Evolutionary conservation across 176 grass and related monocot genomes (phyloP).

Genomic region (Cocos nucifera): DNA sequence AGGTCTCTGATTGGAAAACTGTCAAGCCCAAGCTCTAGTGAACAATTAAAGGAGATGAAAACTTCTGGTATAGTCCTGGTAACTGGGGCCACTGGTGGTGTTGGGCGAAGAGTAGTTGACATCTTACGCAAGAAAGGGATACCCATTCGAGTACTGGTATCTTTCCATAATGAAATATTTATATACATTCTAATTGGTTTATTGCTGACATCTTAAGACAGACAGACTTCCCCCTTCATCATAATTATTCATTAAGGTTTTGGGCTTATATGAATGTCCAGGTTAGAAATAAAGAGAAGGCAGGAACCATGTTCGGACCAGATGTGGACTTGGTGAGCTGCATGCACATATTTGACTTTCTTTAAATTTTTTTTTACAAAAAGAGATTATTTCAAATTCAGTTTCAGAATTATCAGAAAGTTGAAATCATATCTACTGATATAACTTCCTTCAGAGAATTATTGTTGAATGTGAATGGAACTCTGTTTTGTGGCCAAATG

Average conservation of each 20-base stretch:
- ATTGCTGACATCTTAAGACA: too few relatives aligned
- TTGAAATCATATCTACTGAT: too few relatives aligned
- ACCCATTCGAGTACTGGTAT: constrained; percentile 80
- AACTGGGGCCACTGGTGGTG: constrained; percentile 79
- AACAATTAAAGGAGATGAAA: constrained; percentile 50
- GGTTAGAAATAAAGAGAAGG: constrained; percentile 91
- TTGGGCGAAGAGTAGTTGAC: constrained; percentile 73
- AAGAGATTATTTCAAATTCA: too few relatives aligned
- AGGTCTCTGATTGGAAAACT: constrained; percentile 70
- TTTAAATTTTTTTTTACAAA: too few relatives aligned
- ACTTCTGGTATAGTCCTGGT: constrained; percentile 53
- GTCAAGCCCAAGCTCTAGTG: constrained; percentile 33
- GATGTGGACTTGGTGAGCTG: constrained; percentile 67
- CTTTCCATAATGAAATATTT: too few relatives aligned
- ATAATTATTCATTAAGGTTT: constrained; percentile 3
- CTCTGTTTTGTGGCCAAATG: too few relatives aligned
- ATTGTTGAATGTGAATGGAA: too few relatives aligned
- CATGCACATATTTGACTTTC: constrained; percentile 1
- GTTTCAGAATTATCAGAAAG: too few relatives aligned
- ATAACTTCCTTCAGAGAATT: too few relatives aligned
- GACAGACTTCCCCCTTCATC: background rate
- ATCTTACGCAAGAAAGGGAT: constrained; percentile 57
- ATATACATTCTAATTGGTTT: too few relatives aligned
- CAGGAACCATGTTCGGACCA: constrained; percentile 69
- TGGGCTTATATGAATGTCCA: constrained; percentile 24